Evolutionary conservation across 2,329 filamentous ascomycete species (phyloP).

Genomic region (Rutstroemia sydowiana): DNA sequence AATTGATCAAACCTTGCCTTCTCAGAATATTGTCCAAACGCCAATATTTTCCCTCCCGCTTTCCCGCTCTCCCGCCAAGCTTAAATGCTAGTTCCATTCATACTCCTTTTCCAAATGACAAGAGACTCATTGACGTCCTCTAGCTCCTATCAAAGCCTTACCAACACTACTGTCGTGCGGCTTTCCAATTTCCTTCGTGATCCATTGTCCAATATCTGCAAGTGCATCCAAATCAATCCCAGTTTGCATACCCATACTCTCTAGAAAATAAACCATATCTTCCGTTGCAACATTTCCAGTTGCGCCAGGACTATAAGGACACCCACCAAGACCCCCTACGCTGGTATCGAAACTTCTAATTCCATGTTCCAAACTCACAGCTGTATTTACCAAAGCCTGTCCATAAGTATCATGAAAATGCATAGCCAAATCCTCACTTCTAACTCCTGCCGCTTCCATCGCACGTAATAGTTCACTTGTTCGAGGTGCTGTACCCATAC

Average conservation of each 20-base stretch:
- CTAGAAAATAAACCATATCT: conserved; percentile 72
- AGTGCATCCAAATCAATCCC: conserved; percentile 63
- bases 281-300: conserved; percentile 84
- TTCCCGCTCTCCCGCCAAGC: too few relatives aligned
- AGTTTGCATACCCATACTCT: conserved; percentile 66
- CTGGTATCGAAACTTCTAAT: conserved; percentile 73
- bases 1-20: neutral
- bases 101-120: too few relatives aligned
- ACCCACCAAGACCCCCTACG: conserved; percentile 74
- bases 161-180: conserved; percentile 60
- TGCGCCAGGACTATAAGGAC: conserved; percentile 77
- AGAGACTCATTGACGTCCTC: conserved; percentile 1
- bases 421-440: conserved; percentile 64
- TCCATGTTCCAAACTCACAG: conserved; percentile 69
- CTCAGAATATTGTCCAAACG: neutral
- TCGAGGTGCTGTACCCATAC: conserved; percentile 74
- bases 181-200: conserved; percentile 55
- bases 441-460: conserved; percentile 58
- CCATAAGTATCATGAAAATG: conserved; percentile 90
- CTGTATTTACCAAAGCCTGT: conserved; percentile 75
- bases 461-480: conserved; percentile 59
- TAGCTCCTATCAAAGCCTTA: conserved; percentile 51
- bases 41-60: too few relatives aligned
- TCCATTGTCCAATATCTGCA: conserved; percentile 65
- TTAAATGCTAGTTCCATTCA: too few relatives aligned